phyloP scores from a whole-genome alignment of 2,329 filamentous ascomycete genomes.

The Monilinia fructigena region DNA sequence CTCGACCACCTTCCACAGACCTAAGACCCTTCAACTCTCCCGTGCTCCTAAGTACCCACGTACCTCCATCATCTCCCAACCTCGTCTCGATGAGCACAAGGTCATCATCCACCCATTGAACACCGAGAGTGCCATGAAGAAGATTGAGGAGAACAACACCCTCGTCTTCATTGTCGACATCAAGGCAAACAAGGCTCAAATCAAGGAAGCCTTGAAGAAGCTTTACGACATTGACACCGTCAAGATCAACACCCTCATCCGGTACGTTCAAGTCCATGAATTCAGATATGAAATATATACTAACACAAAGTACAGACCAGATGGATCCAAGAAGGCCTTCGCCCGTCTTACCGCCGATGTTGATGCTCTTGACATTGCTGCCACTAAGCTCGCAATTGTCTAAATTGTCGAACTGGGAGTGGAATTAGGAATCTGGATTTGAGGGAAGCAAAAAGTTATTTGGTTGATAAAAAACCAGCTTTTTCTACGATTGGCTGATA shows the following conservation, averaged over 20 bases:
- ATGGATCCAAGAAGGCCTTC: constrained; percentile 98
- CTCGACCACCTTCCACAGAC: constrained; percentile 93
- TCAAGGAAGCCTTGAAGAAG: constrained; percentile 97
- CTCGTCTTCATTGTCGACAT: constrained; percentile 95
- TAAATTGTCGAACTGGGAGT: constrained; percentile 58
- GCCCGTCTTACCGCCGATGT: constrained; percentile 93
- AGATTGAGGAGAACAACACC: constrained; percentile 99
- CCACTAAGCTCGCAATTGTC: constrained; percentile 97
- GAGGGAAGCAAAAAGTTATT: constrained; percentile 27
- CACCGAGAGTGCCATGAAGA: constrained; percentile 99
- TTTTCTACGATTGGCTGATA: constrained; percentile 30
- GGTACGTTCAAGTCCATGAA: constrained; percentile 54
- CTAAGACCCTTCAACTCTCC: constrained; percentile 92
- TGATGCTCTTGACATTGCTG: constrained; percentile 97
- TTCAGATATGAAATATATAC: constrained; percentile 13
- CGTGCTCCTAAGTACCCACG: constrained; percentile 94
- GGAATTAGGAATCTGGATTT: constrained; percentile 43
- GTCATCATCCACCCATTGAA: constrained; percentile 97
- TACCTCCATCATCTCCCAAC: constrained; percentile 86
- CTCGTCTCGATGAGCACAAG: constrained; percentile 96
- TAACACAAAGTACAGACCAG: constrained; percentile 59
- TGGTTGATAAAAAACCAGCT: constrained; percentile 9
- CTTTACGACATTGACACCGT: constrained; percentile 97
- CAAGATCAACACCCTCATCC: constrained; percentile 99
- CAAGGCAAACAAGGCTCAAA: constrained; percentile 99